These are phyloP conservation scores for Penicillium oxalicum DNA, from an alignment of 2,329 filamentous ascomycete species.

Conservation along the genomic window DNA sequence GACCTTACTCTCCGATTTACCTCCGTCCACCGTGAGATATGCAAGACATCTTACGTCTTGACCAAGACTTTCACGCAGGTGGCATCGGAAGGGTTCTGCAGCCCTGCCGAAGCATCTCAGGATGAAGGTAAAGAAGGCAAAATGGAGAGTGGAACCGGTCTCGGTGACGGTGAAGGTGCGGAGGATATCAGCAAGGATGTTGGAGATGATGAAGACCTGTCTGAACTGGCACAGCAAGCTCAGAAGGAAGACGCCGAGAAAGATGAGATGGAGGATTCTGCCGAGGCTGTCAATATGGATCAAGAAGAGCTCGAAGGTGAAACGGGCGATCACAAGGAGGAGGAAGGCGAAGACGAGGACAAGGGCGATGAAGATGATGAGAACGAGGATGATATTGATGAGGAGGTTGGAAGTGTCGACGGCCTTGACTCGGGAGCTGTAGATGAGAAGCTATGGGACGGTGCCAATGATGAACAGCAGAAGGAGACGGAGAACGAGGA, in stretches of 20 bases:
- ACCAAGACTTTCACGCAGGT: constrained; percentile 73
- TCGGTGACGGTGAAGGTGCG: constrained; percentile 89
- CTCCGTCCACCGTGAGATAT: constrained; percentile 62
- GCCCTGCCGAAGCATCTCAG: constrained; percentile 72
- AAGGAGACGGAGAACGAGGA: constrained; percentile 71
- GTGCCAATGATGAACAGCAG: constrained; percentile 61
- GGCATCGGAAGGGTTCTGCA: constrained; percentile 82
- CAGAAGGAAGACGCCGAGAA: constrained; percentile 53
- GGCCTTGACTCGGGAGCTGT: constrained; percentile 83
- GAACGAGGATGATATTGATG: constrained; percentile 68
- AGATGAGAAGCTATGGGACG: constrained; percentile 99
- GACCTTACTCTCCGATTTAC: constrained; percentile 55
- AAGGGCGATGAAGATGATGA: constrained; percentile 54
- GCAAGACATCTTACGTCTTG: constrained; percentile 69
- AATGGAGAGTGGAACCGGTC: constrained; percentile 82
- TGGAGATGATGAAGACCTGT: constrained; percentile 83
- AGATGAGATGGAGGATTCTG: constrained; percentile 39
- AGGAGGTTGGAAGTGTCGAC: constrained; percentile 85
- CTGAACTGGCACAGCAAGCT: constrained; percentile 81
- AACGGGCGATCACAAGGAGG: constrained; percentile 54
- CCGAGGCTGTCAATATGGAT: constrained; percentile 53
- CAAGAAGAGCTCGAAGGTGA: constrained; percentile 88
- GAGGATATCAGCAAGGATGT: constrained; percentile 99
- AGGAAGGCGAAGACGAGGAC: constrained; percentile 40
- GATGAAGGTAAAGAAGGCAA: constrained; percentile 67